Evolutionary conservation across 2,329 filamentous ascomycete genomes (phyloP).

Genomic region (Berkeleyomyces basicola): DNA sequence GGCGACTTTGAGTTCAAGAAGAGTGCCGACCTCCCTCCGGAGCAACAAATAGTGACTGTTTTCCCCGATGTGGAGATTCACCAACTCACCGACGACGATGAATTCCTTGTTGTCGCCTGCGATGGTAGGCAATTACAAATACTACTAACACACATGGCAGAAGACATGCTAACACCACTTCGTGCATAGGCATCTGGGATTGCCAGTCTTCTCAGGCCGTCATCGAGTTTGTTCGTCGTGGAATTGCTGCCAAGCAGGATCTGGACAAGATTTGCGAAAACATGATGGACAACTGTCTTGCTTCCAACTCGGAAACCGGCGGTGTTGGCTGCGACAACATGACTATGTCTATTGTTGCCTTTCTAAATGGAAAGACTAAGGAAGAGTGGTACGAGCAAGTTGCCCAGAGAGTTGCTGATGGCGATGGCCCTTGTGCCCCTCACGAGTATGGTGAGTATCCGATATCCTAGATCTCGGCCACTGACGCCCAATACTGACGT

Average conservation of each 20-base stretch:
- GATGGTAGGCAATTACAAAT: constrained; percentile 47
- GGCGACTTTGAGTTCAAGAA: constrained; percentile 99
- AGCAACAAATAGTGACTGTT: constrained; percentile 95
- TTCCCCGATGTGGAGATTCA: constrained; percentile 89
- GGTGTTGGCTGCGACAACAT: constrained; percentile 99
- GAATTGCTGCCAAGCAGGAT: constrained; percentile 91
- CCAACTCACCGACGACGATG: constrained; percentile 80
- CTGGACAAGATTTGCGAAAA: constrained; percentile 95
- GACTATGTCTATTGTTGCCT: constrained; percentile 86
- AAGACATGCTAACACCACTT: neutral
- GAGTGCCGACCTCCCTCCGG: constrained; percentile 88
- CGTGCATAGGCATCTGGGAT: constrained; percentile 83
- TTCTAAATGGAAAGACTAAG: constrained; percentile 82
- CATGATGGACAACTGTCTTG: constrained; percentile 99
- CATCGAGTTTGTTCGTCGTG: constrained; percentile 87
- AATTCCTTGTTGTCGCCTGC: constrained; percentile 85
- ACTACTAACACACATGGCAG: neutral
- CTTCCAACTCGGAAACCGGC: constrained; percentile 93
- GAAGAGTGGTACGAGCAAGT: constrained; percentile 98
- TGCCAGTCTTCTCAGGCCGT: constrained; percentile 97
- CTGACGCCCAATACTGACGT: constrained; percentile 10
- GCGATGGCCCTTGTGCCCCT: constrained; percentile 94
- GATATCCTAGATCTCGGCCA: constrained; percentile 16
- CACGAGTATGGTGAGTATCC: constrained; percentile 92
- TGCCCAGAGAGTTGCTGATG: constrained; percentile 81